Conservation (phyloP, 768 basidiomycete genomes). For the Russula sp. region DNA sequence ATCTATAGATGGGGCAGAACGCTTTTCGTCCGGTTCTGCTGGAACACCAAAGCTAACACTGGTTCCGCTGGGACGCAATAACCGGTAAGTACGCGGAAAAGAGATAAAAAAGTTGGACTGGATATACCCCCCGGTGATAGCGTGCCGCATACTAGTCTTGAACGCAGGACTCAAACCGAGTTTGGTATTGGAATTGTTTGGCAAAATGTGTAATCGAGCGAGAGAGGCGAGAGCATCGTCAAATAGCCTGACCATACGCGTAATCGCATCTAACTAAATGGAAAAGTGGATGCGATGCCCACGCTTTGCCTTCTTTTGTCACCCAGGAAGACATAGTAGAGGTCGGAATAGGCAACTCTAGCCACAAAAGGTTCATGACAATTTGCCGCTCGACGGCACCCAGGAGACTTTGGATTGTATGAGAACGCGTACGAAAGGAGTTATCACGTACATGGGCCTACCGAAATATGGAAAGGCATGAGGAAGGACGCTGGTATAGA, state of each 20-base stretch:
- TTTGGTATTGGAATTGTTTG: slow-evolving; percentile 46
- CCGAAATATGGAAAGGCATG: slow-evolving; percentile 89
- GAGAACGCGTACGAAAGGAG: neutral
- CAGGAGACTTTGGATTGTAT: slow-evolving; percentile 46
- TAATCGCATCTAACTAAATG: slow-evolving; percentile 1
- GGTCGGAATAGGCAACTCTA: slow-evolving; percentile 64
- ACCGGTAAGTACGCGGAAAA: neutral
- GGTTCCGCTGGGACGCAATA: slow-evolving; percentile 43
- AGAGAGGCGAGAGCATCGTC: slow-evolving; percentile 60
- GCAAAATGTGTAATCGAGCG: slow-evolving; percentile 60
- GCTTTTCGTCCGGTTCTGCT: slow-evolving; percentile 56
- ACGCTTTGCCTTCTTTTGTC: slow-evolving; percentile 65
- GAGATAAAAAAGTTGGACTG: neutral
- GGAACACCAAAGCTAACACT: slow-evolving; percentile 83
- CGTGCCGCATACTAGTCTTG: slow-evolving; percentile 72
- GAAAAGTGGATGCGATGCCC: slow-evolving; percentile 16
- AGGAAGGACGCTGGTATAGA: slow-evolving; percentile 78
- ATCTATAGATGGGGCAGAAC: slow-evolving; percentile 45
- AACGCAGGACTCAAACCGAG: slow-evolving; percentile 66
- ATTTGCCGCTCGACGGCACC: slow-evolving; percentile 76
- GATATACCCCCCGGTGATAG: slow-evolving; percentile 79
- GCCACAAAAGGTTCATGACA: slow-evolving; percentile 83
- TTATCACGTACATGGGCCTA: slow-evolving; percentile 27
- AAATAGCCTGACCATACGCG: slow-evolving; percentile 47
- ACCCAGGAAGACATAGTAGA: slow-evolving; percentile 74